These are phyloP conservation scores for Cystofilobasidium capitatum DNA, from an alignment of 768 basidiomycete genomes.

Conservation along the genomic window DNA sequence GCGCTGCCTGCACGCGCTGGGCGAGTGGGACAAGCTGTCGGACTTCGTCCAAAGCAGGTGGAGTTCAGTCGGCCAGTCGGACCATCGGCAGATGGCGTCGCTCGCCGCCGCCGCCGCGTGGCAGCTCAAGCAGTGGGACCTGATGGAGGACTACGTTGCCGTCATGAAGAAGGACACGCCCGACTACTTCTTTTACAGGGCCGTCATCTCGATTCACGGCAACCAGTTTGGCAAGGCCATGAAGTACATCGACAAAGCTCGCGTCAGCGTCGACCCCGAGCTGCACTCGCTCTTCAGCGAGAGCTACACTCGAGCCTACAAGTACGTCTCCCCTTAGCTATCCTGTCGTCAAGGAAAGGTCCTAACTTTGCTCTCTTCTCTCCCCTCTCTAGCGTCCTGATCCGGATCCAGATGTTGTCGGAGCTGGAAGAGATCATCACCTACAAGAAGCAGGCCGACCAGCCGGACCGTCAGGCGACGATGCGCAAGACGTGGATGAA, in stretches of 20 bases:
- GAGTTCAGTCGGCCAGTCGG: slow-evolving; percentile 61
- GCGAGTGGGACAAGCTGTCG: slow-evolving; percentile 91
- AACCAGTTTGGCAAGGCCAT: slow-evolving; percentile 89
- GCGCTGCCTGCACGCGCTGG: slow-evolving; percentile 91
- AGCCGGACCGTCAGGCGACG: slow-evolving; percentile 78
- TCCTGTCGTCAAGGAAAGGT: neutral
- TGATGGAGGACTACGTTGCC: slow-evolving; percentile 92
- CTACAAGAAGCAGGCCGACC: slow-evolving; percentile 89
- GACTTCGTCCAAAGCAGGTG: slow-evolving; percentile 78
- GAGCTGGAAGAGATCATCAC: slow-evolving; percentile 95
- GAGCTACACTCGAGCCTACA: slow-evolving; percentile 93
- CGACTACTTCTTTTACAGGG: slow-evolving; percentile 89
- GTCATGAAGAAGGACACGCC: slow-evolving; percentile 88
- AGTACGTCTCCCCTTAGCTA: slow-evolving; percentile 48
- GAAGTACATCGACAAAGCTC: slow-evolving; percentile 79
- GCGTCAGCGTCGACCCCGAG: slow-evolving; percentile 84
- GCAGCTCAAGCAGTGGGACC: slow-evolving; percentile 93
- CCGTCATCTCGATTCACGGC: slow-evolving; percentile 89
- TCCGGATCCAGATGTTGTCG: slow-evolving; percentile 95
- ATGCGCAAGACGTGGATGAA: slow-evolving; percentile 98
- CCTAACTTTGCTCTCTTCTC: slow-evolving; percentile 1
- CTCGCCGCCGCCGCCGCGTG: slow-evolving; percentile 96
- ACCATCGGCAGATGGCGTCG: slow-evolving; percentile 83
- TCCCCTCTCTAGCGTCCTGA: slow-evolving; percentile 65
- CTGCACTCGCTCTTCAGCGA: slow-evolving; percentile 85